These are phyloP conservation scores for Claviceps sp. DNA, from an alignment of 2,329 filamentous ascomycete genomes.

Conservation along the genomic window DNA sequence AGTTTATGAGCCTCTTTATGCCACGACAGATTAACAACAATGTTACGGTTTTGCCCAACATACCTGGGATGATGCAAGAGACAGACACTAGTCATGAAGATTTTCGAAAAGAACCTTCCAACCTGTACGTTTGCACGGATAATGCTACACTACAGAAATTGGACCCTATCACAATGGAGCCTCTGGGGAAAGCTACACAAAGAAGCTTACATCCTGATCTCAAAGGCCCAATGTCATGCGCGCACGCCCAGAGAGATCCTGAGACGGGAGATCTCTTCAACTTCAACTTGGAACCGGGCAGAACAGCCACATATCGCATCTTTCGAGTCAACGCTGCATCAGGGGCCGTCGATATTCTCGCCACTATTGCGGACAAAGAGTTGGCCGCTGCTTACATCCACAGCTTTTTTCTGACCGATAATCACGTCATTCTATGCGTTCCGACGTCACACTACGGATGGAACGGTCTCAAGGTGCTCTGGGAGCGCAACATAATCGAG, in stretches of 20 bases:
- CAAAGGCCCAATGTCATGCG: conserved; percentile 50
- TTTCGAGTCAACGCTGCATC: conserved; percentile 51
- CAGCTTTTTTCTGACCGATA: conserved; percentile 60
- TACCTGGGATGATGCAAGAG: conserved; percentile 38
- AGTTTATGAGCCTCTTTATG: conserved; percentile 50
- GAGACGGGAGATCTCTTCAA: conserved; percentile 66
- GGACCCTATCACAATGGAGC: conserved; percentile 59
- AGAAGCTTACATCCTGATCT: conserved; percentile 51
- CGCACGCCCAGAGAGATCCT: conserved; percentile 61
- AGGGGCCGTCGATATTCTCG: conserved; percentile 56
- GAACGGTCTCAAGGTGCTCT: conserved; percentile 47
- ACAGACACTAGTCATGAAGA: conserved; percentile 8
- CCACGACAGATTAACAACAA: conserved; percentile 35
- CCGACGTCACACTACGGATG: conserved; percentile 49
- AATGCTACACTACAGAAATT: conserved; percentile 49
- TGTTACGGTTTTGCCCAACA: conserved; percentile 52
- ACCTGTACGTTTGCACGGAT: conserved; percentile 16
- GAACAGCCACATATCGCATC: conserved; percentile 47
- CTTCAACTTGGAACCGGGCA: conserved; percentile 59
- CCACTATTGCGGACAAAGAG: conserved; percentile 41
- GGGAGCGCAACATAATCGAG: conserved; percentile 54
- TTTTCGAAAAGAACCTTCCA: conserved; percentile 20
- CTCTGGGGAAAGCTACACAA: conserved; percentile 50
- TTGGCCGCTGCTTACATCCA: conserved; percentile 61
- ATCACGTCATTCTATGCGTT: conserved; percentile 60